Evolutionary conservation across 2,329 filamentous ascomycete species (phyloP).

Genomic region (Elsinoe fawcettii): DNA sequence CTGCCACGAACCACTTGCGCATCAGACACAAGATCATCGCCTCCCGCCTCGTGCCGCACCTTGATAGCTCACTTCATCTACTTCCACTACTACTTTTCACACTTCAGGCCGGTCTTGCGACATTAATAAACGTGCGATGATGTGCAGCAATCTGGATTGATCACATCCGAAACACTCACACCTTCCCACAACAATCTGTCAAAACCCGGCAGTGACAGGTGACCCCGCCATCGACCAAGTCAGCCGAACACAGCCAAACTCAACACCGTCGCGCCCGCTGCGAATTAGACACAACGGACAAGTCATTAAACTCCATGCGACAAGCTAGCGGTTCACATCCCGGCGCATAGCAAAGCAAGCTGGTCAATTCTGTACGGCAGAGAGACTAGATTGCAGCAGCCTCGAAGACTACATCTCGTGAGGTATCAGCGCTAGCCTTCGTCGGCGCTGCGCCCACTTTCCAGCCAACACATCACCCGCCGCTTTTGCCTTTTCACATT

Average conservation of each 20-base stretch:
- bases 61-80: slow-evolving; percentile 6
- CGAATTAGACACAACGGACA: background rate
- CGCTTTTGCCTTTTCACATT: slow-evolving; percentile 14
- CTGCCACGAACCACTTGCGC: background rate
- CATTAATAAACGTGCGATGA: background rate
- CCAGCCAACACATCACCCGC: slow-evolving; percentile 13
- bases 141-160: slow-evolving; percentile 2
- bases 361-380: slow-evolving; percentile 1
- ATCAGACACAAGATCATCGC: slow-evolving; percentile 5
- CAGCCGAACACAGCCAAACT: slow-evolving; percentile 6
- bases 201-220: background rate
- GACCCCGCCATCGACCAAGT: slow-evolving; percentile 8
- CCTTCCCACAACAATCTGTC: background rate
- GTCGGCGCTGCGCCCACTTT: slow-evolving; percentile 12
- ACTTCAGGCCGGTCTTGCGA: slow-evolving; percentile 1
- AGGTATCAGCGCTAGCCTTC: slow-evolving; percentile 11
- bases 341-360: background rate
- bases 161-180: background rate
- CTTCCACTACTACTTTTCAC: background rate
- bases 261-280: background rate
- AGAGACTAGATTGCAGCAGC: background rate
- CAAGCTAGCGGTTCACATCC: background rate
- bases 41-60: slow-evolving; percentile 13
- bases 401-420: slow-evolving; percentile 1
- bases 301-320: background rate